Conservation (phyloP, 2,329 filamentous ascomycete species). For the Byssochlamys sp. region DNA sequence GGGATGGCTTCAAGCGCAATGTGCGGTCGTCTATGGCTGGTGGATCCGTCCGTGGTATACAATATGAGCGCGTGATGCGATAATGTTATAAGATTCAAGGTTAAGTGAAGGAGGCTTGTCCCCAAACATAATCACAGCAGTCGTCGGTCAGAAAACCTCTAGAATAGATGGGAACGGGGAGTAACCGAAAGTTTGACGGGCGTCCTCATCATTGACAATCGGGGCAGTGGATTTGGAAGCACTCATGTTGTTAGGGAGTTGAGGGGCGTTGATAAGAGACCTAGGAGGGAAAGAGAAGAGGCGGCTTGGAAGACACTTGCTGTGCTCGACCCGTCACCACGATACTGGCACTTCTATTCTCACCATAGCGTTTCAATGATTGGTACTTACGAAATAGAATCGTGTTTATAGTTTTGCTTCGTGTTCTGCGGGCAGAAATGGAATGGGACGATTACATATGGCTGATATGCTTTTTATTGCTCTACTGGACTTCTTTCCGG, state of each 20-base stretch:
- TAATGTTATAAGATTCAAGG: conserved; percentile 20
- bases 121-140: not conserved
- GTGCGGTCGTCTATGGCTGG: conserved; percentile 77
- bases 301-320: not conserved
- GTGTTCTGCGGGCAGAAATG: not conserved
- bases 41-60: conserved; percentile 60
- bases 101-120: not conserved
- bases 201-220: not conserved
- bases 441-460: not conserved
- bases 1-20: conserved; percentile 85
- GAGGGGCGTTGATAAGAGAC: not conserved
- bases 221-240: not conserved
- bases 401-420: not conserved
- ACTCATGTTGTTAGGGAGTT: not conserved
- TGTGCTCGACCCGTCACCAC: not conserved
- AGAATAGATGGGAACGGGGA: not conserved
- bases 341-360: not conserved
- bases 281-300: not conserved
- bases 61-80: conserved; percentile 70
- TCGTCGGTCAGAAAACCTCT: not conserved
- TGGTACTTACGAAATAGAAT: not conserved
- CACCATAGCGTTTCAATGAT: not conserved
- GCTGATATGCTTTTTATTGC: not conserved
- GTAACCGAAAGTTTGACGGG: not conserved
- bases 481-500: not conserved